Conservation (phyloP, 495 filamentous ascomycete species). For the Neurospora tetrasperma region DNA sequence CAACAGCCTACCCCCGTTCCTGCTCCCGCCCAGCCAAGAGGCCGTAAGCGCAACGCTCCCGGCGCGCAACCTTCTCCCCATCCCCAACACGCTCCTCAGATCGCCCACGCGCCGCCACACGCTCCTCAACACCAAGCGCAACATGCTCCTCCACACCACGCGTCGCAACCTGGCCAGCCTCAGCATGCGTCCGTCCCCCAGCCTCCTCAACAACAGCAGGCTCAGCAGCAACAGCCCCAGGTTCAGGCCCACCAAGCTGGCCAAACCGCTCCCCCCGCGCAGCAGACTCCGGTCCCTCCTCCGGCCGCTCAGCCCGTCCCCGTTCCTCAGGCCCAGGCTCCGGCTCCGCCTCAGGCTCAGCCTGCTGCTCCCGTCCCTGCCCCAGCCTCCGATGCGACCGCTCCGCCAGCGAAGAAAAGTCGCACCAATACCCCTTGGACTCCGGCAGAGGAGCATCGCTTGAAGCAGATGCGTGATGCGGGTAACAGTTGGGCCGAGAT, state of each 20-base stretch:
- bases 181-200: conserved; percentile 13
- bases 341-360: conserved; percentile 21
- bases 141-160: conserved; percentile 15
- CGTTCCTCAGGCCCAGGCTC: conserved; percentile 11
- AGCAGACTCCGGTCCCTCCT: conserved; percentile 12
- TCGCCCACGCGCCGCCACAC: conserved; percentile 10
- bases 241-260: conserved; percentile 14
- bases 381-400: conserved; percentile 22
- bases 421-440: conserved; percentile 98
- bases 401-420: conserved; percentile 71
- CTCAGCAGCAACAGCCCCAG: conserved; percentile 21
- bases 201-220: conserved; percentile 13
- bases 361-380: conserved; percentile 23
- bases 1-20: conserved; percentile 32
- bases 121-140: conserved; percentile 9
- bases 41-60: conserved; percentile 22
- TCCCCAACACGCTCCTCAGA: conserved; percentile 11
- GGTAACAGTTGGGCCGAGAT: conserved; percentile 96
- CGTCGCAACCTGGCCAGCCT: conserved; percentile 10
- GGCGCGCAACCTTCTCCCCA: conserved; percentile 15
- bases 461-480: conserved; percentile 88
- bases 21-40: conserved; percentile 15
- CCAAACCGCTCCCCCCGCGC: conserved; percentile 12
- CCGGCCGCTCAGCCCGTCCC: conserved; percentile 13
- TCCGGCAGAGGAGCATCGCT: conserved; percentile 78